Conservation (phyloP, 2,329 filamentous ascomycete species). For the Ceratocystis colombiana region DNA sequence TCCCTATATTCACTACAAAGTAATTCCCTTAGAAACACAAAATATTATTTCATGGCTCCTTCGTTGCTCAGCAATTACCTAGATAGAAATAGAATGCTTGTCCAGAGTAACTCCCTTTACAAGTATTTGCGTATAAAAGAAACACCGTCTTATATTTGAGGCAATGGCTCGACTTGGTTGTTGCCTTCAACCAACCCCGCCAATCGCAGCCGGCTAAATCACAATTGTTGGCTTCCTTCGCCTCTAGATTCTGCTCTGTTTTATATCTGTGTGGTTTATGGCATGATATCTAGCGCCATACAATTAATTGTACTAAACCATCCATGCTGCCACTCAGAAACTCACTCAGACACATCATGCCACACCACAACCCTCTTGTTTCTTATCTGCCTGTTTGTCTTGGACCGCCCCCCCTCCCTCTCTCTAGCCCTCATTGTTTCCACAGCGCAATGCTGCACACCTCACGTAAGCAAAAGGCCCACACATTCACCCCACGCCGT, state of each 20-base stretch:
- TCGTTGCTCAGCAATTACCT: too few relatives aligned
- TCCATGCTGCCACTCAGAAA: neutral
- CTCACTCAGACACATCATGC: neutral
- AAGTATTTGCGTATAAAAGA: too few relatives aligned
- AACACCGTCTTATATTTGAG: too few relatives aligned
- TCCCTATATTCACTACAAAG: too few relatives aligned
- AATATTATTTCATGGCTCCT: too few relatives aligned
- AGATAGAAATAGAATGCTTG: too few relatives aligned
- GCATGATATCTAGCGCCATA: neutral
- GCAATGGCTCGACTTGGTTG: neutral
- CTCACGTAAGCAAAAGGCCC: neutral
- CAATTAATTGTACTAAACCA: neutral
- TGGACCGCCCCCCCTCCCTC: neutral
- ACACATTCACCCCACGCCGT: neutral
- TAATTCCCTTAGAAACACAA: too few relatives aligned
- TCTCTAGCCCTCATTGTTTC: constrained; percentile 6
- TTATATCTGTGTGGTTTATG: neutral
- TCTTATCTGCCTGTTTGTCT: neutral
- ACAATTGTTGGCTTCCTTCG: neutral
- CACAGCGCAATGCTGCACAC: neutral
- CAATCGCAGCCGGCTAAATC: too few relatives aligned
- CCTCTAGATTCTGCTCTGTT: neutral
- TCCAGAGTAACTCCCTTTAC: too few relatives aligned
- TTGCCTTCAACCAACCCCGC: too few relatives aligned
- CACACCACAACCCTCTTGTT: neutral